Evolutionary conservation across 495 filamentous ascomycete genomes (phyloP), one percentile per base, ranked within the genome.

Genomic region (Penicillium salamii): DNA sequence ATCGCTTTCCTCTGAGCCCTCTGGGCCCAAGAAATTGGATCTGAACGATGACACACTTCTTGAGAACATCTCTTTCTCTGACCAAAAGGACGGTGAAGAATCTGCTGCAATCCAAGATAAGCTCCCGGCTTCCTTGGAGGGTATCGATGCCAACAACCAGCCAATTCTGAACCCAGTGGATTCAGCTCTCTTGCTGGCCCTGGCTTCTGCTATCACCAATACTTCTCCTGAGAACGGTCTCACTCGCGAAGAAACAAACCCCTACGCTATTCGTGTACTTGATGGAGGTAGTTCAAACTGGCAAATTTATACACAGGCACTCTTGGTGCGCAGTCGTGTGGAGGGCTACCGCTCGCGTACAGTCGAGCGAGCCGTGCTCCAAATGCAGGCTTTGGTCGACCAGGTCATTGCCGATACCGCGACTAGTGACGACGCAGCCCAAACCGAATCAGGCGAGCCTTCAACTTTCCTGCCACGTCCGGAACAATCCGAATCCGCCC

Each of bases 251-350:
- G 90, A 96, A 66, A 91, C 96, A 29, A 68, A 91, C 13, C 93
- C 93, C 0, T 97, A 90, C 64, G 95, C 91, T 5, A 85, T 84
- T 17, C 82, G 93, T 14, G 95, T 97, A 1, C 78, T 99, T 15
- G 78, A 87, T 13, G 90, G 93, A 45, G 89, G 91, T 39, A 87
- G 87, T 54, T 90, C 90, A 2, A 97, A 97, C 66, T 99, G 93
- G 93, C 95, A 97, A 66, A 85, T 96, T 17, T 97, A 99, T 62
- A 97, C 93, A 0, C 89, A 97, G 59, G 93, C 88, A 1, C 70
- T 99, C 5, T 72, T 97, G 2, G 84, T 96, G 5, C 81, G 93
- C 35, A 92, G 89, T 60, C 78, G 93, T 3, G 89, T 97, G 49
- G 93, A 99, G 67, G 82, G 88, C 0, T 88, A 91, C 62, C 80